Base-by-base conservation (phyloP, 371 early-diverging fungal species). In the Rhizomucor pusillus region DNA sequence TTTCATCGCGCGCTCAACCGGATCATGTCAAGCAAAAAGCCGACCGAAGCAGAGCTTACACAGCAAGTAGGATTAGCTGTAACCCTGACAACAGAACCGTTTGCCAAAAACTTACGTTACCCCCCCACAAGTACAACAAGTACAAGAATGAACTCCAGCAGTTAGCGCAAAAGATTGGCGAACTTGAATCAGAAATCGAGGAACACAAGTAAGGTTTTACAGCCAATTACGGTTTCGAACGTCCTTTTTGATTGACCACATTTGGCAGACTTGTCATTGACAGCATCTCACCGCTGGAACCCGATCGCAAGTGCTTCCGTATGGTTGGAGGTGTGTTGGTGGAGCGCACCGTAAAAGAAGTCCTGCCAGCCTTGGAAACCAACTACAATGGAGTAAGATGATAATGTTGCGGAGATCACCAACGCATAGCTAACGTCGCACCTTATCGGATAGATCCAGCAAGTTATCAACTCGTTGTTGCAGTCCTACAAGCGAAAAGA, bases 311-410 rank as follows among this genome's bases (percentile, higher is more conserved):
- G 73, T 94, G 95, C 66, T 95, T 91, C 74, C 84, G 96, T 43
- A 77, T 96, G 67, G 86, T 97, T 39, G 92, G 93, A 46, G 98
- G 97, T 48, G 94, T 96, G 4, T 71, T 97, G 24, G 90, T 95
- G 14, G 94, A 97, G 67, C 88, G 95, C 35, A 93, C 94, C 1
- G 90, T 95, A 46, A 81, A 83, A 56, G 95, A 97, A 57, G 95
- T 95, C 9, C 67, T 95, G 40, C 98, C 98, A 23, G 89, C 91
- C 3, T 75, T 97, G 16, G 80, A 88, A 67, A 85, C 85, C 35
- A 97, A 97, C 80, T 82, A 80, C 59, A 91, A 86, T 23, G 94
- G 94, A 20, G 91, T 91, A 79, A 68, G n/a, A n/a, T n/a, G n/a
- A n/a, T n/a, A n/a, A n/a, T n/a, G 83, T 68, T 14, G 11, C 36